Conservation (phyloP, 495 filamentous ascomycete genomes). For the Hypoxylon crocopeplum region DNA sequence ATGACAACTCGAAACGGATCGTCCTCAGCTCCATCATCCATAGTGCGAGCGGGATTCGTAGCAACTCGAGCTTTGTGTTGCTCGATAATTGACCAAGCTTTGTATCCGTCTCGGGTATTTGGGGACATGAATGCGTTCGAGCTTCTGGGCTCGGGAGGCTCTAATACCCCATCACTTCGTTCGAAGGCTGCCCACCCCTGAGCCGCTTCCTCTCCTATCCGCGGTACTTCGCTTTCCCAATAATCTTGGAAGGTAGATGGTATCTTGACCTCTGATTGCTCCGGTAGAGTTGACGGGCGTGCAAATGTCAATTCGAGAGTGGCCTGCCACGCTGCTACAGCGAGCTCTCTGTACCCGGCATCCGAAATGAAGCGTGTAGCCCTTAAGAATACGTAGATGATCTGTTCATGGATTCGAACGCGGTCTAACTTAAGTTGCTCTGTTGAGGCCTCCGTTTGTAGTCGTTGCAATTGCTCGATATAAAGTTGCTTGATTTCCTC, state of each 20-base stretch:
- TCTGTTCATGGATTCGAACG: slow-evolving; percentile 53
- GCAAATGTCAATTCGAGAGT: slow-evolving; percentile 77
- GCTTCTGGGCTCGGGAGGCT: slow-evolving; percentile 47
- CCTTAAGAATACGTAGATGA: slow-evolving; percentile 77
- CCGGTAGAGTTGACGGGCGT: slow-evolving; percentile 47
- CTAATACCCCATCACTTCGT: slow-evolving; percentile 38
- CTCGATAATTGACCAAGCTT: slow-evolving; percentile 70
- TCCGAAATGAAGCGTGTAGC: slow-evolving; percentile 76
- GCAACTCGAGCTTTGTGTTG: slow-evolving; percentile 52
- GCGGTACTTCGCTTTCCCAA: slow-evolving; percentile 85
- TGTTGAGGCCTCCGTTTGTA: slow-evolving; percentile 48
- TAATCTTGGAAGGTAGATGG: slow-evolving; percentile 65
- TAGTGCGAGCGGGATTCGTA: slow-evolving; percentile 70
- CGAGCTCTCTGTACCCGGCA: slow-evolving; percentile 79
- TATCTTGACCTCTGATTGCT: slow-evolving; percentile 42
- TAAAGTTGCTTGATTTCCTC: slow-evolving; percentile 66
- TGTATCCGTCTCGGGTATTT: slow-evolving; percentile 46
- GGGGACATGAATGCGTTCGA: slow-evolving; percentile 21
- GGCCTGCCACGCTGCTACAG: slow-evolving; percentile 83
- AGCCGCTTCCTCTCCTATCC: slow-evolving; percentile 77
- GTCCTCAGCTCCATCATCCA: slow-evolving; percentile 67
- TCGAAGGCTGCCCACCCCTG: slow-evolving; percentile 71
- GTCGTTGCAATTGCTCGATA: slow-evolving; percentile 57
- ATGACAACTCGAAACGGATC: slow-evolving; percentile 83
- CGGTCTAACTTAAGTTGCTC: slow-evolving; percentile 24